Conservation (phyloP, 768 basidiomycete species). For the Cyclocybe cylindracea region DNA sequence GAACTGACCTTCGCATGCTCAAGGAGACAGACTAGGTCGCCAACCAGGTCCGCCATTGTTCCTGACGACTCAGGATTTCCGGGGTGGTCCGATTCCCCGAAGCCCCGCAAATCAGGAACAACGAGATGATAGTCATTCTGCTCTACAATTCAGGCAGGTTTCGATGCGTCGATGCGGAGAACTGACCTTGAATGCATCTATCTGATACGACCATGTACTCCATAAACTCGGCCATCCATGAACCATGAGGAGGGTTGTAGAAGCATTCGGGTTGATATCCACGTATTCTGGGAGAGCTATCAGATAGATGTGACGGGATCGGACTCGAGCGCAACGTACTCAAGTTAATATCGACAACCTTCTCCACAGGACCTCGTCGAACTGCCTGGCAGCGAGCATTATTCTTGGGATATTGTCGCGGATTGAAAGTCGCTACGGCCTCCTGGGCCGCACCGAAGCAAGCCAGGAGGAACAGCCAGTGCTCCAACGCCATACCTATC, state of each 20-base stretch:
- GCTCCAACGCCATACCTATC: slow-evolving; percentile 2
- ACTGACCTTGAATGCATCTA: slow-evolving; percentile 60
- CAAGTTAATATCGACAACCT: slow-evolving; percentile 42
- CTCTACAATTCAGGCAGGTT: not conserved
- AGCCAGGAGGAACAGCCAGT: slow-evolving; percentile 6
- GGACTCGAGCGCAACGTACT: slow-evolving; percentile 32
- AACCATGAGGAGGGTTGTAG: slow-evolving; percentile 61
- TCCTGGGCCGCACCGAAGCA: slow-evolving; percentile 2
- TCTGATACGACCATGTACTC: slow-evolving; percentile 76
- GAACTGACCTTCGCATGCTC: slow-evolving; percentile 46
- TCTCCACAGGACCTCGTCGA: slow-evolving; percentile 31
- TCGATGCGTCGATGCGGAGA: not conserved
- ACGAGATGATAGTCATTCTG: slow-evolving; percentile 65
- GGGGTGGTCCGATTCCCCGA: slow-evolving; percentile 67
- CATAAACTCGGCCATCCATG: slow-evolving; percentile 83
- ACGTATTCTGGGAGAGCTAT: slow-evolving; percentile 46
- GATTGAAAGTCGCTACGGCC: slow-evolving; percentile 32
- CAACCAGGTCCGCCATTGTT: slow-evolving; percentile 58
- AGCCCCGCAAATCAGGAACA: slow-evolving; percentile 67
- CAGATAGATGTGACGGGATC: not conserved
- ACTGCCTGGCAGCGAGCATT: slow-evolving; percentile 41
- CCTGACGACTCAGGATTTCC: slow-evolving; percentile 61
- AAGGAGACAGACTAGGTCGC: slow-evolving; percentile 66
- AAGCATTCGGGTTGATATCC: slow-evolving; percentile 56
- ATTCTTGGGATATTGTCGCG: slow-evolving; percentile 32